Evolutionary conservation across 805 yeast genomes (phyloP).

Genomic region (Cyberlindnera maclurae): DNA sequence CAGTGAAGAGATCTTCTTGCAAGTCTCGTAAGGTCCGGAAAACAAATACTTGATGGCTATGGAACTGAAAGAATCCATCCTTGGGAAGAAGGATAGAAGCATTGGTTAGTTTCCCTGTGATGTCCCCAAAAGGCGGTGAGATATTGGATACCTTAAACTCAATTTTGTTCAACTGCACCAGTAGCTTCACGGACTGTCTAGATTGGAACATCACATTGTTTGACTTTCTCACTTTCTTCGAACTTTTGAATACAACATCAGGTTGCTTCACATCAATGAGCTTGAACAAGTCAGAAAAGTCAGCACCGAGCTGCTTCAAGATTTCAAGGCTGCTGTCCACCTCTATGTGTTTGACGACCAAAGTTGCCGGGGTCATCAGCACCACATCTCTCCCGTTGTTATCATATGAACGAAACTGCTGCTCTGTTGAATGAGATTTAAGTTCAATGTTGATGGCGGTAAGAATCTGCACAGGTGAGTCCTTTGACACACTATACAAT

Average conservation of each 20-base stretch:
- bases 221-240: slow-evolving; percentile 21
- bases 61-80: slow-evolving; percentile 17
- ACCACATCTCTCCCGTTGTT: slow-evolving; percentile 24
- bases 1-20: slow-evolving; percentile 26
- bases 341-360: slow-evolving; percentile 22
- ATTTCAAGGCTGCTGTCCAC: slow-evolving; percentile 23
- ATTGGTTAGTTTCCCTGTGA: slow-evolving; percentile 16
- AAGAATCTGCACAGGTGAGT: slow-evolving; percentile 10
- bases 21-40: slow-evolving; percentile 7
- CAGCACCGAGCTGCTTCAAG: slow-evolving; percentile 18
- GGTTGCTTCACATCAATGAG: slow-evolving; percentile 10
- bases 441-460: slow-evolving; percentile 21
- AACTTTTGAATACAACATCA: slow-evolving; percentile 17
- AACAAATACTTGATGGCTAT: slow-evolving; percentile 8
- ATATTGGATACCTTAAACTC: slow-evolving; percentile 15
- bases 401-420: slow-evolving; percentile 23
- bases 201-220: slow-evolving; percentile 15
- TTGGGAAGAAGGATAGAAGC: slow-evolving; percentile 9
- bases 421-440: slow-evolving; percentile 10
- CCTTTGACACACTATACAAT: slow-evolving; percentile 11
- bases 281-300: slow-evolving; percentile 3
- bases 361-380: slow-evolving; percentile 10
- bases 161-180: slow-evolving; percentile 9
- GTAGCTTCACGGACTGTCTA: slow-evolving; percentile 12
- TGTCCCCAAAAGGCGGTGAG: slow-evolving; percentile 28